Conservation (phyloP, 305 asterid genomes). For the Withania somnifera region DNA sequence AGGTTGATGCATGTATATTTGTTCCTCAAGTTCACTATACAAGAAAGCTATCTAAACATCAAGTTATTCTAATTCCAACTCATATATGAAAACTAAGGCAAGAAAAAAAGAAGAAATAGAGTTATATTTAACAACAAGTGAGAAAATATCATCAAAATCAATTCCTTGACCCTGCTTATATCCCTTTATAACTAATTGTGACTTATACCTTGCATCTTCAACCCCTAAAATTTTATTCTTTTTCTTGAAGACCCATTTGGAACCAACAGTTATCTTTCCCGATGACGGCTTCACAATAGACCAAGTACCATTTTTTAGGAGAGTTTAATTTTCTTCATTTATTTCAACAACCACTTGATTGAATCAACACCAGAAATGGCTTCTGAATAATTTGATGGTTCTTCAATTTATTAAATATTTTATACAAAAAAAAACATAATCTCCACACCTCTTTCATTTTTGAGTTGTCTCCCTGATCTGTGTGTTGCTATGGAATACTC, state of each 20-base stretch:
- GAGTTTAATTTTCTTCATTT: not conserved
- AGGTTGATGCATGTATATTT: not conserved
- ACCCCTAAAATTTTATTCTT: not conserved
- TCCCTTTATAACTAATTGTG: not conserved
- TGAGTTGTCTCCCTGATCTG: not conserved
- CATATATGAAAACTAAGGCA: not conserved
- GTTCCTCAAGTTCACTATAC: not conserved
- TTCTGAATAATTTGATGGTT: not conserved
- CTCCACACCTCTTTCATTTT: not conserved
- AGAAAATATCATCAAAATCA: not conserved
- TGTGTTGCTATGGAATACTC: not conserved
- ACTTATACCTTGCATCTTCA: not conserved
- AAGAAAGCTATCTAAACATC: not conserved
- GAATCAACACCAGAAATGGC: not conserved
- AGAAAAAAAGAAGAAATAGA: not conserved
- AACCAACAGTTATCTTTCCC: not conserved
- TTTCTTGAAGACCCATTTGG: not conserved
- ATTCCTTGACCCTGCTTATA: not conserved
- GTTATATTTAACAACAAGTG: not conserved
- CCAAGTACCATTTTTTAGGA: not conserved
- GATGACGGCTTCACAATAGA: not conserved
- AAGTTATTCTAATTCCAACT: not conserved
- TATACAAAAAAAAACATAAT: no score
- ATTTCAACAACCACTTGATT: not conserved
- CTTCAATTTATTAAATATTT: not conserved